phyloP scores from a whole-genome alignment of 1,284 basidiomycete species.

The Termitomyces sp. region DNA sequence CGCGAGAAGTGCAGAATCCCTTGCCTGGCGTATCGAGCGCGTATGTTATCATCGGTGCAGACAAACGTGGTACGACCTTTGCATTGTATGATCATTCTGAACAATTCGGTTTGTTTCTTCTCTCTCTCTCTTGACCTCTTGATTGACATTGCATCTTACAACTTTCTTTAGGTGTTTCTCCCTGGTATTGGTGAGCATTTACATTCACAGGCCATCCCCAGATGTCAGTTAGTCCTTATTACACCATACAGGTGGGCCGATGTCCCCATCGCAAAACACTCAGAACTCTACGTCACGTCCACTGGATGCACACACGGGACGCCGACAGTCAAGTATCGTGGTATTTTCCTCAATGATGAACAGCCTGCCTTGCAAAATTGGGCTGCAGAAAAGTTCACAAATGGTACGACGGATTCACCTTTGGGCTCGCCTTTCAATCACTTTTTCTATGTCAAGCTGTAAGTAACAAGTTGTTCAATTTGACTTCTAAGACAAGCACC shows the following conservation, averaged over 20 bases:
- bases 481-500: not conserved
- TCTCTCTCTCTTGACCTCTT: constrained; percentile 2
- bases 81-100: constrained; percentile 69
- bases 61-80: constrained; percentile 65
- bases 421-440: constrained; percentile 57
- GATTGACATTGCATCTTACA: not conserved
- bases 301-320: constrained; percentile 58
- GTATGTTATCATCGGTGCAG: constrained; percentile 63
- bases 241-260: constrained; percentile 66
- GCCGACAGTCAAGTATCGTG: constrained; percentile 69
- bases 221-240: not conserved
- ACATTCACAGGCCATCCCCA: not conserved
- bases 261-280: constrained; percentile 44
- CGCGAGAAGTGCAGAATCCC: constrained; percentile 49
- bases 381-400: constrained; percentile 64
- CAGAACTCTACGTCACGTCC: constrained; percentile 44
- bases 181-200: constrained; percentile 54
- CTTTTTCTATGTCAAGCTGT: constrained; percentile 61
- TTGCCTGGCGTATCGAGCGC: constrained; percentile 54
- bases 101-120: constrained; percentile 55
- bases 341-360: constrained; percentile 65
- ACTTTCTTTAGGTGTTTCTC: constrained; percentile 50
- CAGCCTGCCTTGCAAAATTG: constrained; percentile 58
- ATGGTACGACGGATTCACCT: constrained; percentile 49
- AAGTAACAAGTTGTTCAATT: constrained; percentile 15